Evolutionary conservation across 306 rosid genomes (phyloP).

Genomic region (Myrica gale): DNA sequence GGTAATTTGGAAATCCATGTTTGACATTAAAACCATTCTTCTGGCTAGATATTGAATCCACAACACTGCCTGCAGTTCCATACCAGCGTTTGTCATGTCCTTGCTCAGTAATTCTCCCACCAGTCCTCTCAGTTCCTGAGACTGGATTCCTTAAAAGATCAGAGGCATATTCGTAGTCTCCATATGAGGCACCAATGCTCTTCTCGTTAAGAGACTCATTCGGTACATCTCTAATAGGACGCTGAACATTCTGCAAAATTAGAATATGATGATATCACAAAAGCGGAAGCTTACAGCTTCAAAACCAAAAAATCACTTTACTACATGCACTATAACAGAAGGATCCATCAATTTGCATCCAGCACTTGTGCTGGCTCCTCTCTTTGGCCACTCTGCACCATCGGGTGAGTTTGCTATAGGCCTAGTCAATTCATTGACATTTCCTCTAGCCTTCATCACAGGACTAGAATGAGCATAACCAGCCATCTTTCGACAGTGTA

Average conservation of each 20-base stretch:
- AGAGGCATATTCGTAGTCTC: slow-evolving; percentile 51
- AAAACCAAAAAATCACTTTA: slow-evolving; percentile 23
- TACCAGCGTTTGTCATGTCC: slow-evolving; percentile 59
- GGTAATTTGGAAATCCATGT: slow-evolving; percentile 45
- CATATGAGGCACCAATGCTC: slow-evolving; percentile 43
- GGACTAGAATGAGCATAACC: neutral
- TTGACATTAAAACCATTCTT: slow-evolving; percentile 58
- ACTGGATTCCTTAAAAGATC: slow-evolving; percentile 49
- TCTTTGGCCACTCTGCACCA: slow-evolving; percentile 43
- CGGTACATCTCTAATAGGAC: slow-evolving; percentile 39
- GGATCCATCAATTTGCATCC: slow-evolving; percentile 71
- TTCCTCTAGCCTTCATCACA: slow-evolving; percentile 52
- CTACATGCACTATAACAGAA: slow-evolving; percentile 54
- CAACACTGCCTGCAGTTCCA: slow-evolving; percentile 44
- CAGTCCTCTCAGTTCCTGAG: slow-evolving; percentile 40
- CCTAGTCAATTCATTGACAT: slow-evolving; percentile 50
- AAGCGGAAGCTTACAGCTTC: slow-evolving; percentile 4
- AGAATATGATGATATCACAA: slow-evolving; percentile 27
- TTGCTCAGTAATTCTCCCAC: slow-evolving; percentile 50
- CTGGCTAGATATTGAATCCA: slow-evolving; percentile 55
- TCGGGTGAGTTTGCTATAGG: slow-evolving; percentile 43
- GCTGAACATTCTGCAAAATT: slow-evolving; percentile 67
- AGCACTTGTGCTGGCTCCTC: slow-evolving; percentile 45
- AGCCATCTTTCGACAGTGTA: neutral
- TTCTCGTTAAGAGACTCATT: slow-evolving; percentile 57